Evolutionary conservation across 768 basidiomycete species (phyloP), one percentile per base, ranked within the genome.

Genomic region (Kwoniella shandongensis): DNA sequence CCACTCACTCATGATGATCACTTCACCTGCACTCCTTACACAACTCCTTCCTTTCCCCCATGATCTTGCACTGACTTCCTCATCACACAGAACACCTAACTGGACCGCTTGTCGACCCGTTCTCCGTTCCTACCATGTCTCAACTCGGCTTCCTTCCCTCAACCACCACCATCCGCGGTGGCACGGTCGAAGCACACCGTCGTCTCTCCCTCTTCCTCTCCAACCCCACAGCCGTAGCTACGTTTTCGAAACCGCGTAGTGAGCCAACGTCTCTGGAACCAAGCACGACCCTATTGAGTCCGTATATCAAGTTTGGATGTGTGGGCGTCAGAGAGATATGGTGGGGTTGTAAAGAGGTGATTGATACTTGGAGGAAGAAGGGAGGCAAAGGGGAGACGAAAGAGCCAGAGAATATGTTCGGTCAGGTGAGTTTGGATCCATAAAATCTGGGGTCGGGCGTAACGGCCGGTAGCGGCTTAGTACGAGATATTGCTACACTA

Each of bases 231-330:
- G 51, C 66, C 41, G 71, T 77, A n/a, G 73, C 75, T 5, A 69
- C 62, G n/a, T 79, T 79, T 62, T 70, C 74, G 5, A 79, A 79
- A 61, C 78, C 78, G 1, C 61, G 68, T 20, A 75, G 77, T 3
- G 63, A 68, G 4, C 77, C 78, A 2, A 77, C 76, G 5, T 69
- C 66, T 3, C 59, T 75, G 29, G 75, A 78, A 65, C 74, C 76
- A 0, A 59, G 52, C 27, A 73, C 75, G 13, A 77, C 77, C 3
- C 48, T 74, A 8, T 54, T 78, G 5, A 62, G 58, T 36, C 76
- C 73, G 1, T 74, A 76, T 57, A 49, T 74, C 52, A 79, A 78
- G 52, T 79, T 79, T 46, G 78, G 78, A 18, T 76, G 75, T 53
- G 52, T 79, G 11, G 73, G 74, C 26, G 63, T 78, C 1, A 51